A percentile compares a stretch with the other conserved stretches of the same genome.
These are phyloP conservation scores for Scedosporium minutisporum DNA, from an alignment of 2,329 filamentous ascomycete genomes.

Conservation along the genomic window DNA sequence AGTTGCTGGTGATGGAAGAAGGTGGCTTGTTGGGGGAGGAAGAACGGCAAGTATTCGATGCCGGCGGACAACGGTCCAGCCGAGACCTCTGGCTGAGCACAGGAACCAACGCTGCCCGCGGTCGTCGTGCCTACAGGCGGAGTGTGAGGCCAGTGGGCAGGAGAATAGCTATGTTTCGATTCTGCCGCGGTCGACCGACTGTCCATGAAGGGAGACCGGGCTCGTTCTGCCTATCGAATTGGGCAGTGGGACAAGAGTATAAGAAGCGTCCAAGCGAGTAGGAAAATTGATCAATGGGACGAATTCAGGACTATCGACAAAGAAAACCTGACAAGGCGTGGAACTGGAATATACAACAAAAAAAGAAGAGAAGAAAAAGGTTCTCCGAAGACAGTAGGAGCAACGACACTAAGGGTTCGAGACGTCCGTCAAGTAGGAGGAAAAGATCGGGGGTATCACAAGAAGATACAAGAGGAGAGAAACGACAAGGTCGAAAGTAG, in stretches of 20 bases:
- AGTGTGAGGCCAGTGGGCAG: conserved; percentile 10
- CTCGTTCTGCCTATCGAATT: conserved; percentile 14
- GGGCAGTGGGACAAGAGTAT: neutral
- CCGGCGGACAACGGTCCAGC: conserved; percentile 27
- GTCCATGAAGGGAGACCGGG: conserved; percentile 36
- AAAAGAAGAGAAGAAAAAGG: neutral
- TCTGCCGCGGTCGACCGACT: conserved; percentile 39
- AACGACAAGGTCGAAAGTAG: neutral
- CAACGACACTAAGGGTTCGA: neutral
- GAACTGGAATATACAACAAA: neutral
- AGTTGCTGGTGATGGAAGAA: conserved; percentile 50
- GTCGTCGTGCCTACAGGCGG: conserved; percentile 8
- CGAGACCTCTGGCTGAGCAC: conserved; percentile 17
- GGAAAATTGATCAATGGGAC: neutral
- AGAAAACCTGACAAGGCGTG: neutral
- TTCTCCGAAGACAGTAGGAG: neutral
- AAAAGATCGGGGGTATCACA: neutral
- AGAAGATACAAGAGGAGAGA: neutral
- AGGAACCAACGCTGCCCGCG: conserved; percentile 15
- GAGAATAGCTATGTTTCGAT: conserved; percentile 38
- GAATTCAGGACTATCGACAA: neutral
- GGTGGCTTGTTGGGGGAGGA: conserved; percentile 49
- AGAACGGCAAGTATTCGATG: conserved; percentile 45
- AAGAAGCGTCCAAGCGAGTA: neutral
- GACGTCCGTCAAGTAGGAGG: neutral